These are phyloP conservation scores for Cryptococcus sp. DNA, from an alignment of 1,284 basidiomycete species.

Conservation along the genomic window DNA sequence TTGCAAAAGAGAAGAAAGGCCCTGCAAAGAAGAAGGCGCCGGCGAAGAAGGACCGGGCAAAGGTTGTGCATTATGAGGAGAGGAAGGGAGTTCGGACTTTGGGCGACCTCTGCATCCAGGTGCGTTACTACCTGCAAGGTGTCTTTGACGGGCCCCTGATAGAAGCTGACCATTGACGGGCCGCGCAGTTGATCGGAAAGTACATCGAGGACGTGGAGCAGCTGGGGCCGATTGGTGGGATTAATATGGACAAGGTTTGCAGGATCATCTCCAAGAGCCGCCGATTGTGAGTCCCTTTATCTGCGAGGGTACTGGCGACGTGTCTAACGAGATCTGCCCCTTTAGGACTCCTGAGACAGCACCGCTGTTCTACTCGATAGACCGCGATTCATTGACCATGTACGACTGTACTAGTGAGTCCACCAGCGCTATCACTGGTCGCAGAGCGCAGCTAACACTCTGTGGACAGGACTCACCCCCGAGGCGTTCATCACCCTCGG, in stretches of 20 bases:
- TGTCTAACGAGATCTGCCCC: background rate
- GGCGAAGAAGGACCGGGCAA: conserved; percentile 38
- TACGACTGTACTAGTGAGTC: conserved; percentile 87
- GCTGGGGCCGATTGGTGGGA: conserved; percentile 75
- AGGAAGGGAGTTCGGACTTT: conserved; percentile 63
- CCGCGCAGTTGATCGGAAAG: conserved; percentile 70
- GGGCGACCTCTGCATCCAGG: conserved; percentile 74
- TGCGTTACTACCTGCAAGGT: conserved; percentile 43
- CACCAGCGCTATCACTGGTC: background rate
- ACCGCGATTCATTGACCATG: conserved; percentile 66
- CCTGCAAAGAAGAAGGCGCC: conserved; percentile 59
- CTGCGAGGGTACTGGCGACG: background rate
- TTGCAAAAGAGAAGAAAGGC: conserved; percentile 61
- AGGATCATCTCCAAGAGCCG: conserved; percentile 83
- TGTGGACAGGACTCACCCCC: conserved; percentile 63
- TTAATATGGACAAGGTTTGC: conserved; percentile 77
- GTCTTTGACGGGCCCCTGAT: too few species aligned
- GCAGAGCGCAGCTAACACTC: background rate
- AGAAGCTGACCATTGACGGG: too few species aligned
- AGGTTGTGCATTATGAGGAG: conserved; percentile 66
- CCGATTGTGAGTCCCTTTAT: conserved; percentile 63
- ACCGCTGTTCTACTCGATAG: conserved; percentile 74
- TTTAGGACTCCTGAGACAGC: conserved; percentile 69
- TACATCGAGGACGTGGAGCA: conserved; percentile 89
- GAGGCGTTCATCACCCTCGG: conserved; percentile 66